Conservation (phyloP, 768 basidiomycete species). For the Pulveroboletus sp. region DNA sequence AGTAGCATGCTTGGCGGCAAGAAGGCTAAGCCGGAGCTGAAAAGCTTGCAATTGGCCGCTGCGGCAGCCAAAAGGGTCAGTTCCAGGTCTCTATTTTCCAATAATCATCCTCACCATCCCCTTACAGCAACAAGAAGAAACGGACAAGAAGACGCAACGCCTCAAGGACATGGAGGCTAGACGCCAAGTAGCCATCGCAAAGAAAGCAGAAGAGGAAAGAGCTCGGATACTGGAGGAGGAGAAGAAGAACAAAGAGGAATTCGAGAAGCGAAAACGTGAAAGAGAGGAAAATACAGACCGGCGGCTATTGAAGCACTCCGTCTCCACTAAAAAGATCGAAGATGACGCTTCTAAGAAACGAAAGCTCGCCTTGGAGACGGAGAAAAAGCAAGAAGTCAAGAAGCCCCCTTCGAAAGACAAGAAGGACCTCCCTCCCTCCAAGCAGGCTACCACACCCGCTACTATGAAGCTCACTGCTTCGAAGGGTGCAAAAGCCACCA, state of each 20-base stretch:
- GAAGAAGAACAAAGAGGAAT: slow-evolving; percentile 67
- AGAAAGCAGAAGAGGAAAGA: slow-evolving; percentile 80
- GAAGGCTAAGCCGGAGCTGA: slow-evolving; percentile 74
- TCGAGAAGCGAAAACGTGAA: slow-evolving; percentile 78
- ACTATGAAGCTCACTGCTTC: slow-evolving; percentile 24
- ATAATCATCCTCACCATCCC: slow-evolving; percentile 5
- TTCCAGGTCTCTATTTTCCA: not conserved
- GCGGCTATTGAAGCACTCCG: slow-evolving; percentile 49
- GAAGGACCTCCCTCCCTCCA: slow-evolving; percentile 30
- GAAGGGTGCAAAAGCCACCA: slow-evolving; percentile 38
- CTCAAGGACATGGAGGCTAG: slow-evolving; percentile 82
- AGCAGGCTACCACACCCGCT: slow-evolving; percentile 24
- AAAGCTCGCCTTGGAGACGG: slow-evolving; percentile 50
- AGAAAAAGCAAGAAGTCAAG: slow-evolving; percentile 58
- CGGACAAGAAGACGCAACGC: slow-evolving; percentile 71
- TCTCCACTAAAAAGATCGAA: slow-evolving; percentile 62
- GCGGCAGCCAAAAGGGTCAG: slow-evolving; percentile 86
- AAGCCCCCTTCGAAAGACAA: slow-evolving; percentile 61
- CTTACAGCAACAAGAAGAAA: slow-evolving; percentile 82
- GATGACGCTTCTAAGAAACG: slow-evolving; percentile 75
- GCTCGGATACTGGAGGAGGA: slow-evolving; percentile 62
- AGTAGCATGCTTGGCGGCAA: slow-evolving; percentile 68
- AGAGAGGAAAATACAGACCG: slow-evolving; percentile 76
- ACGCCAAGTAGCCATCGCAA: slow-evolving; percentile 65
- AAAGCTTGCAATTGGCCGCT: slow-evolving; percentile 80